These are phyloP conservation scores for Nasturtium officinale DNA, from an alignment of 345 rosid species.

Conservation along the genomic window DNA sequence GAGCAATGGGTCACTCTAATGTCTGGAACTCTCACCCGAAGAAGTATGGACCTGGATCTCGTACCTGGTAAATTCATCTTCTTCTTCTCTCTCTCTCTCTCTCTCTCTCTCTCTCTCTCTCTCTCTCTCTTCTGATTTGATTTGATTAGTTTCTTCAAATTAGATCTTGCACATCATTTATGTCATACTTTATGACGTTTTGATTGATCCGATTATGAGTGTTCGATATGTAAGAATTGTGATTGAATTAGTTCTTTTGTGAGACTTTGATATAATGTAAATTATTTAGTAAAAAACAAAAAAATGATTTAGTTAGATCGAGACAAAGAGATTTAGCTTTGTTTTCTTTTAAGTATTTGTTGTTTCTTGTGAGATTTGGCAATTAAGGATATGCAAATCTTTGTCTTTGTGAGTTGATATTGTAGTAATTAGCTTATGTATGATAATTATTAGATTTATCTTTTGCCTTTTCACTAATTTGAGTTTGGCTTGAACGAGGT, in stretches of 20 bases:
- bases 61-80: constrained; percentile 45
- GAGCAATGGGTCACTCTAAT: constrained; percentile 54
- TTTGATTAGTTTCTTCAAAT: not conserved
- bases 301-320: no score
- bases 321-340: not conserved
- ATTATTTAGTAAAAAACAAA: no score
- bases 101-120: not conserved
- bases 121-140: not conserved
- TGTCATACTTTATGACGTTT: no score
- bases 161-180: not conserved
- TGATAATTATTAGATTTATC: no score
- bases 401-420: no score
- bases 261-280: not conserved
- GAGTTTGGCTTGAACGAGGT: not conserved
- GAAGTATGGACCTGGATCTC: constrained; percentile 63
- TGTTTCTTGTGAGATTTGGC: not conserved
- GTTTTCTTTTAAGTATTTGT: not conserved
- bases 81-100: not conserved
- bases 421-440: no score
- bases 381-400: no score
- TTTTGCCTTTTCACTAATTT: no score
- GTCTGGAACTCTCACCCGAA: constrained; percentile 61
- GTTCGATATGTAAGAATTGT: not conserved
- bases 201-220: not conserved
- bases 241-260: not conserved